A percentile compares a stretch with the other conserved stretches of the same genome.
Evolutionary conservation across 768 basidiomycete species (phyloP).

Genomic region (Tulasnella calospora): DNA sequence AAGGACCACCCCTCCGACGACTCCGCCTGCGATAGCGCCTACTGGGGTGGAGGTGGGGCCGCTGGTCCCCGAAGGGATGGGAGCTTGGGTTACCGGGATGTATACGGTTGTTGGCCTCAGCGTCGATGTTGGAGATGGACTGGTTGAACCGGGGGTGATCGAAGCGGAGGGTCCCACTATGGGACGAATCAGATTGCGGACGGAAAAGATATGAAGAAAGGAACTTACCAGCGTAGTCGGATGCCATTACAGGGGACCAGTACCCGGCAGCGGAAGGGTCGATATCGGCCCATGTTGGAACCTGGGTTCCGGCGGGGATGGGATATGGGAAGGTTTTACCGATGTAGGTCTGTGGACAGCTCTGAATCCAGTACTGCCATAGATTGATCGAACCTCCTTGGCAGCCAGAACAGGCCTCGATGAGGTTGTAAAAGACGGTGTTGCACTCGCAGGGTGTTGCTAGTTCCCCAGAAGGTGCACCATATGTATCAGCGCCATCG

Average conservation of each 20-base stretch:
- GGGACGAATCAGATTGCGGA: not conserved
- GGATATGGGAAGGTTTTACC: conserved; percentile 3
- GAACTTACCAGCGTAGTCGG: conserved; percentile 3
- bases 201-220: not conserved
- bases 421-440: conserved; percentile 21
- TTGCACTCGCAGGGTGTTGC: conserved; percentile 22
- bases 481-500: not conserved
- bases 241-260: conserved; percentile 6
- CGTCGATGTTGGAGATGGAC: not conserved
- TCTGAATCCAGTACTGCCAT: conserved; percentile 12
- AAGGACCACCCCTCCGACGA: not conserved
- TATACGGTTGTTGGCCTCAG: not conserved
- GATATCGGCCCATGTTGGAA: conserved; percentile 17
- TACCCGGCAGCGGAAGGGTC: not conserved
- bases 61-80: not conserved
- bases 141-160: not conserved
- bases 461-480: not conserved
- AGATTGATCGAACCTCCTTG: not conserved
- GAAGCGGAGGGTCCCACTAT: not conserved
- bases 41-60: not conserved
- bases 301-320: conserved; percentile 10
- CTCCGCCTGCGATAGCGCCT: not conserved
- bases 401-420: conserved; percentile 17
- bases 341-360: not conserved
- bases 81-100: not conserved